Percentiles rank a stretch among this genome's conserved stretches.
phyloP scores from a whole-genome alignment of 768 basidiomycete species.

The Auriscalpium vulgare region DNA sequence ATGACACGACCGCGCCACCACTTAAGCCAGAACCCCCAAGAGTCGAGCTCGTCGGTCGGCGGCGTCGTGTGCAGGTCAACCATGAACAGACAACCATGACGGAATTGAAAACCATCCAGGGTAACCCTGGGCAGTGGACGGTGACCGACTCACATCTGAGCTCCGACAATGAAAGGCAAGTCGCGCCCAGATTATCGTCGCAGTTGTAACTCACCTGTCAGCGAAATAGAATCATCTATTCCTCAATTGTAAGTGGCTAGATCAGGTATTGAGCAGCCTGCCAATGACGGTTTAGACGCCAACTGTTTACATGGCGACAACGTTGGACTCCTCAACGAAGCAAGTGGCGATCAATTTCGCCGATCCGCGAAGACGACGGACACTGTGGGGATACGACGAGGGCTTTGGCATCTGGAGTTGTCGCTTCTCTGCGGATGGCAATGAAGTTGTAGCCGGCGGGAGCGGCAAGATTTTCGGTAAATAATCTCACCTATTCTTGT shows the following conservation, averaged over 20 bases:
- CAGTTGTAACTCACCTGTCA: too few species aligned
- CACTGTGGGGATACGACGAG: slow-evolving; percentile 33
- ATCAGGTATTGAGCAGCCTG: not conserved
- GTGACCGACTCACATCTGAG: slow-evolving; percentile 93
- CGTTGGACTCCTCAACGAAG: slow-evolving; percentile 48
- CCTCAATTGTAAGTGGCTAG: slow-evolving; percentile 59
- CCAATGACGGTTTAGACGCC: slow-evolving; percentile 41
- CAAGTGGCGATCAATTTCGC: slow-evolving; percentile 54
- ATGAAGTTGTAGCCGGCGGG: slow-evolving; percentile 91
- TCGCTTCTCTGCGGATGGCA: slow-evolving; percentile 92
- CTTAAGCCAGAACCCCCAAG: slow-evolving; percentile 15
- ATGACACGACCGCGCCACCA: slow-evolving; percentile 58
- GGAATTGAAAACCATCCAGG: slow-evolving; percentile 60
- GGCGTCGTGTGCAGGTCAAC: slow-evolving; percentile 20
- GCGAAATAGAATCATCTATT: slow-evolving; percentile 74
- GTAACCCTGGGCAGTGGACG: slow-evolving; percentile 78
- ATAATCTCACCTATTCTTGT: slow-evolving; percentile 1
- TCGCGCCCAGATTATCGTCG: not conserved
- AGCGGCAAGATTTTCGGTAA: slow-evolving; percentile 72
- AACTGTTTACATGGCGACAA: slow-evolving; percentile 68
- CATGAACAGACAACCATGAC: slow-evolving; percentile 44
- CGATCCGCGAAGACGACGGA: slow-evolving; percentile 22
- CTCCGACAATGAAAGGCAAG: slow-evolving; percentile 76
- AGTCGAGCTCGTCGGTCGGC: not conserved
- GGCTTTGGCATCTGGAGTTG: slow-evolving; percentile 85